Evolutionary conservation across 441 rosid species (phyloP), one percentile per base, ranked within the genome.

Genomic region (Gossypium schwendimanii): DNA sequence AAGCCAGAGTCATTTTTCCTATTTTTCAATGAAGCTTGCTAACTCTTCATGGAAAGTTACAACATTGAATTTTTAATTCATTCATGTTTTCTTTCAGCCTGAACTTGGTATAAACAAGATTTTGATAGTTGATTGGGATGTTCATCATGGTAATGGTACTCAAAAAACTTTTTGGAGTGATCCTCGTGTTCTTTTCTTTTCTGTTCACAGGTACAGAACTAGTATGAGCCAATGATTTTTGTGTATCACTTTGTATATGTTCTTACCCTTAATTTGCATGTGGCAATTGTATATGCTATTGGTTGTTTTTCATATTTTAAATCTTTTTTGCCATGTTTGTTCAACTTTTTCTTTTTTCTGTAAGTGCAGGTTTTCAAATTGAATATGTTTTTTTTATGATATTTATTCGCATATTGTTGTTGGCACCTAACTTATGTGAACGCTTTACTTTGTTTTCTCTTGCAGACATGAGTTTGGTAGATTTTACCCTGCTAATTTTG

Each of bases 41-140:
- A 49, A 49, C 44, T 28, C 45, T 67, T 67, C 14, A 15, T 28
- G 10, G 44, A 17, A 10, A 26, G 47, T 6, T 15, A 28, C 24
- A 26, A 17, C 1, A 52, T 50, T 49, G 60, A 15, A 44, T 70
- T 49, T 66, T 49, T 66, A 6, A 10, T 47, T 66, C 7, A 66
- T 24, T 39, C 41, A 45, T 58, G 45, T 31, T 72, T 63, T 68
- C 70, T 47, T 73, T 72, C 88, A 87, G 93, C 88, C 88, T 6
- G 94, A 89, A 73, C 77, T 94, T 78, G 91, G 92, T 73, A 58
- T 93, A 70, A 91, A 88, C 67, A 93, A 83, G 82, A 90, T 95
- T 74, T 77, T 95, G 80, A 83, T 95, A 77, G 98, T 91, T 79
- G 99, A 93, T 79, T 93, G 99, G 99, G 99, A 95, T 85, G 96